Percentiles rank a stretch among this genome's conserved stretches.
phyloP scores from a whole-genome alignment of 352 stramenopile genomes.

The Aphanomyces stellatus region DNA sequence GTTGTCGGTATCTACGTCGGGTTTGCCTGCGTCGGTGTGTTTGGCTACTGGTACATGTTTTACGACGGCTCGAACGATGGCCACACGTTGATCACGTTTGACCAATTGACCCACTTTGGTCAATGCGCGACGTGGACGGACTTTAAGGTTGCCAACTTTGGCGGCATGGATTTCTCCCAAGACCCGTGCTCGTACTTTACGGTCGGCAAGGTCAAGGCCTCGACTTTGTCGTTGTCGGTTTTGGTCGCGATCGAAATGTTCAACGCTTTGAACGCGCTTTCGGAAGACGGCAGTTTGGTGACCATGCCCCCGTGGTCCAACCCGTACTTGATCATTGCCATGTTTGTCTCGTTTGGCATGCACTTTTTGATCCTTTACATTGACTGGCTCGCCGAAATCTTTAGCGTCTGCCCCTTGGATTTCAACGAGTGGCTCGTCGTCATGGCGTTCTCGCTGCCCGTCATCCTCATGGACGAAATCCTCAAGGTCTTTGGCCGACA shows the following conservation, averaged over 20 bases:
- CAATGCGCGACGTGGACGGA: slow-evolving; percentile 87
- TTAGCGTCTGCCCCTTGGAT: slow-evolving; percentile 88
- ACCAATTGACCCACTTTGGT: slow-evolving; percentile 86
- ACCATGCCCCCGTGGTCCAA: slow-evolving; percentile 92
- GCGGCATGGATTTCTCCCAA: slow-evolving; percentile 82
- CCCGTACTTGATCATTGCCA: slow-evolving; percentile 90
- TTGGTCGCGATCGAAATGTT: slow-evolving; percentile 95
- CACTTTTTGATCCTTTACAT: slow-evolving; percentile 94
- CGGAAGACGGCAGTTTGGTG: slow-evolving; percentile 86
- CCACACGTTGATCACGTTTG: slow-evolving; percentile 85
- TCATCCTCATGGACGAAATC: slow-evolving; percentile 93
- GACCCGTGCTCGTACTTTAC: slow-evolving; percentile 91
- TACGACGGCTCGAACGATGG: slow-evolving; percentile 85
- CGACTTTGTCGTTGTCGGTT: slow-evolving; percentile 89
- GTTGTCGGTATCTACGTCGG: slow-evolving; percentile 93
- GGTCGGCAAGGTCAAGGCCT: slow-evolving; percentile 86
- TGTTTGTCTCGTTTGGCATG: slow-evolving; percentile 88
- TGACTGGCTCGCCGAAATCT: slow-evolving; percentile 87
- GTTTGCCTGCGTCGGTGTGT: slow-evolving; percentile 86
- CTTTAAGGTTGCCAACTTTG: slow-evolving; percentile 89
- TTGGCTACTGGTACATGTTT: slow-evolving; percentile 93
- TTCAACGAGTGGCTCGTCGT: slow-evolving; percentile 90
- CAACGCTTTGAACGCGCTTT: slow-evolving; percentile 91
- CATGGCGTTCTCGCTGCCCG: slow-evolving; percentile 85
- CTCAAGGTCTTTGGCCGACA: slow-evolving; percentile 88